A percentile compares a stretch with the other conserved stretches of the same genome.
Evolutionary conservation across 2,329 filamentous ascomycete species (phyloP).

Genomic region (Penicillium psychrosexuale): DNA sequence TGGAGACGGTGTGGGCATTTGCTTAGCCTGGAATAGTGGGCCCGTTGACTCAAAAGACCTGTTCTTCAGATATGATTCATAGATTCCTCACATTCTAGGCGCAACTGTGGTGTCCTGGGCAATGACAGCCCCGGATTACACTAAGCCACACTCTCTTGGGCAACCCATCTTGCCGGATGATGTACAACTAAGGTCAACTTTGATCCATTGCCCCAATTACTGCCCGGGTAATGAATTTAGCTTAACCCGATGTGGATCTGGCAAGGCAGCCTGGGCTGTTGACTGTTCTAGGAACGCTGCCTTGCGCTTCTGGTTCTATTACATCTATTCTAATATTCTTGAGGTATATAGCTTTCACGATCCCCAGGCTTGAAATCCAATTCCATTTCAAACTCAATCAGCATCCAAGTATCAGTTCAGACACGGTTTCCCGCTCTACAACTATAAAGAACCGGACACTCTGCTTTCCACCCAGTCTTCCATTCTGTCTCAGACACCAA

Average conservation of each 20-base stretch:
- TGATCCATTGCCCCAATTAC: slow-evolving; percentile 9
- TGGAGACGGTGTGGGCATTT: slow-evolving; percentile 14
- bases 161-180: slow-evolving; percentile 11
- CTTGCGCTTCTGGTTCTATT: slow-evolving; percentile 7
- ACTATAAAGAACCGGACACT: neutral
- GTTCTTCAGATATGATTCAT: slow-evolving; percentile 10
- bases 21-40: slow-evolving; percentile 14
- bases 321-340: slow-evolving; percentile 2
- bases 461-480: neutral
- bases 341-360: slow-evolving; percentile 3
- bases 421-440: neutral
- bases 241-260: slow-evolving; percentile 15
- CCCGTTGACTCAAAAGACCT: slow-evolving; percentile 15
- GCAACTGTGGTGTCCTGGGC: slow-evolving; percentile 4
- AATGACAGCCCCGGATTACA: slow-evolving; percentile 9
- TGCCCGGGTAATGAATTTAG: slow-evolving; percentile 6
- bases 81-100: slow-evolving; percentile 9
- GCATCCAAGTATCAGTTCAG: slow-evolving; percentile 4
- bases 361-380: neutral
- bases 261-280: slow-evolving; percentile 20
- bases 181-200: slow-evolving; percentile 5
- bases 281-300: slow-evolving; percentile 6
- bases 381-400: slow-evolving; percentile 7
- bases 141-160: slow-evolving; percentile 16
- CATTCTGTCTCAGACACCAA: slow-evolving; percentile 1